These are phyloP conservation scores for Ajuga chamaepitys DNA, from an alignment of 257 asterid genomes.

Conservation along the genomic window DNA sequence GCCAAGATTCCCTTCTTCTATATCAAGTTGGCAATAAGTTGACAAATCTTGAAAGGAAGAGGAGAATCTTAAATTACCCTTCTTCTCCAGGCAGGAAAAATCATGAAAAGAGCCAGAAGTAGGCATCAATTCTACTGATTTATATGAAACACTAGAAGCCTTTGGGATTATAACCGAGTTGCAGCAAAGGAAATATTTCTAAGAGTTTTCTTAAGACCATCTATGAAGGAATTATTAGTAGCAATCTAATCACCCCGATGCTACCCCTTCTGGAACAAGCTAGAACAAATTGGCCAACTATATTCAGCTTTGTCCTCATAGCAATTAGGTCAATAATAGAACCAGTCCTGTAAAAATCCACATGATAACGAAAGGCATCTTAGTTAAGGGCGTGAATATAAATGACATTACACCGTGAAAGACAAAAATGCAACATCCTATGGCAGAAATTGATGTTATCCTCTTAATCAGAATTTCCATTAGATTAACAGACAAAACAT, in stretches of 20 bases:
- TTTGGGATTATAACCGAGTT: conserved; percentile 41
- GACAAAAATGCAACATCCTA: background rate
- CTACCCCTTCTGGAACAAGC: conserved; percentile 13
- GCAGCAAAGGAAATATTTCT: conserved; percentile 44
- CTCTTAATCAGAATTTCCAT: background rate
- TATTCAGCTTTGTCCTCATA: background rate
- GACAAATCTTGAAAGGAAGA: conserved; percentile 91
- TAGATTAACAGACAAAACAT: background rate
- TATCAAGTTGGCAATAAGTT: conserved; percentile 45
- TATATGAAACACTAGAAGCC: conserved; percentile 35
- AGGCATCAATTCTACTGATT: conserved; percentile 58
- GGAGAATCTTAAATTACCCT: conserved; percentile 53
- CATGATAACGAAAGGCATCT: background rate
- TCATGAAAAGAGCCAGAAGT: conserved; percentile 38
- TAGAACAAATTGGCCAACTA: background rate
- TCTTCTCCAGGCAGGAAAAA: conserved; percentile 36
- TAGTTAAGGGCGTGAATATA: background rate
- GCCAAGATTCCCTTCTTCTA: conserved; percentile 38
- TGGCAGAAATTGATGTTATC: background rate
- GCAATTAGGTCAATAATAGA: background rate
- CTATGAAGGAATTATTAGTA: conserved; percentile 20
- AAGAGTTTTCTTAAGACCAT: conserved; percentile 47
- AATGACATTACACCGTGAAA: background rate
- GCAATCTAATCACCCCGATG: background rate
- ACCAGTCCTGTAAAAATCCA: conserved; percentile 18